These are phyloP conservation scores for Ceratobasidium theobromae DNA, from an alignment of 1,284 basidiomycete species.

Conservation along the genomic window DNA sequence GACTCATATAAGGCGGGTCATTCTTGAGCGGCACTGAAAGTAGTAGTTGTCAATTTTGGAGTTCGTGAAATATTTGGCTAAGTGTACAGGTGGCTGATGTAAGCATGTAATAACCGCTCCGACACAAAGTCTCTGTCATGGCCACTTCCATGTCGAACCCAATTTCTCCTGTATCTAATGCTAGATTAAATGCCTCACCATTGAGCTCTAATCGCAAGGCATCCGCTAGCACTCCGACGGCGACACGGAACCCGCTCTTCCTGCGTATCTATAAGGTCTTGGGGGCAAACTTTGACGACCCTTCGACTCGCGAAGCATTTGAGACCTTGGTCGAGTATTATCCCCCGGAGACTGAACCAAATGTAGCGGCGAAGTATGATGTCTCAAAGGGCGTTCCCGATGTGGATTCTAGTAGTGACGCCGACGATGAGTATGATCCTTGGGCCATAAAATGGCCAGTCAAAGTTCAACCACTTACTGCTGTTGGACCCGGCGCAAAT, in stretches of 20 bases:
- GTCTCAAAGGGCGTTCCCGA: background rate
- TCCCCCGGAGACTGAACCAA: slow-evolving; percentile 22
- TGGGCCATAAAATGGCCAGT: slow-evolving; percentile 39
- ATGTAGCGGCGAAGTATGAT: background rate
- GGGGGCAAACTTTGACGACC: slow-evolving; percentile 80
- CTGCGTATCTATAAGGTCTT: slow-evolving; percentile 87
- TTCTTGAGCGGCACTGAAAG: too few species aligned
- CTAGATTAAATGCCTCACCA: slow-evolving; percentile 4
- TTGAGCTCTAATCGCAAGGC: slow-evolving; percentile 11
- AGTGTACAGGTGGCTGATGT: too few species aligned
- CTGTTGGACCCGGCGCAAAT: slow-evolving; percentile 38
- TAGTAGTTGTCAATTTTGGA: too few species aligned
- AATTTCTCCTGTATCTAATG: slow-evolving; percentile 7
- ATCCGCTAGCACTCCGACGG: slow-evolving; percentile 7
- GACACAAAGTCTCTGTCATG: background rate
- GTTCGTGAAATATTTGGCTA: too few species aligned
- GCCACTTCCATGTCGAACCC: slow-evolving; percentile 24
- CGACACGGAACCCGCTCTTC: slow-evolving; percentile 60
- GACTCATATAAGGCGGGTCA: too few species aligned
- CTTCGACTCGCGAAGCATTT: slow-evolving; percentile 75
- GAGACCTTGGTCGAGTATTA: slow-evolving; percentile 82
- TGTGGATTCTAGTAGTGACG: slow-evolving; percentile 39
- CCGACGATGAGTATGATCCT: slow-evolving; percentile 46
- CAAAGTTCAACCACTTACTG: slow-evolving; percentile 21
- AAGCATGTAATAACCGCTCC: too few species aligned